Base-by-base conservation (phyloP, 345 rosid genomes). In the Populus davidiana region DNA sequence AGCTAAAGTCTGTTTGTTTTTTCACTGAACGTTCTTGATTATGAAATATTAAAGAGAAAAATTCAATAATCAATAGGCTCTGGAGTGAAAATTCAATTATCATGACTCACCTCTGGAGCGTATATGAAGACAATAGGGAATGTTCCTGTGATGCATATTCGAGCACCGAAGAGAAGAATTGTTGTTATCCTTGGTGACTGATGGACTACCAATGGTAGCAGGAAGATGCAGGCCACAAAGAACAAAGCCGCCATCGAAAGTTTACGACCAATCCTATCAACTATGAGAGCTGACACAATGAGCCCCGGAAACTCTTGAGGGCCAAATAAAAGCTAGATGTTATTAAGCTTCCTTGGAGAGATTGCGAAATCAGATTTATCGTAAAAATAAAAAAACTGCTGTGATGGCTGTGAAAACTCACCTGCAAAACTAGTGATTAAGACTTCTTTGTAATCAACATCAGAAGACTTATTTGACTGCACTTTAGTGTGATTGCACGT, bases 371-470 rank as follows among this genome's bases (percentile, higher is more conserved):
- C 36, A 72, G 25, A 6, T 39, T 65, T 49, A 16, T 12, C n/a
- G 18, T 18, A 69, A 20, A 61, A 63, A 36, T 9, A 43, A 65
- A 76, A 49, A 9, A 29, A 65, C 43, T 6, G 18, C 25, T 21
- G 10, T 31, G 63, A 44, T 6, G 63, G 38, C 38, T 14, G 27
- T 23, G 49, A 7, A 71, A 59, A 7, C 56, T 23, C 80, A 91
- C 99, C 99, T 77, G 99, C 99, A 70, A 93, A 88, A 85, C 89
- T 90, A 71, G 98, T 85, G 14, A 96, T 90, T 78, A 93, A 92
- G 66, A 93, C 94, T 52, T 86, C 89, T 87, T 62, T 86, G 77
- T 96, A 96, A 85, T 80, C 85, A 82, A 90, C 84, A 66, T 79
- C 88, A 21, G 73, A 83, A 66, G 90, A 76, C 39, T 80, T 74